These are phyloP conservation scores for Kodamaea laetipori DNA, from an alignment of 805 yeast genomes.

Conservation along the genomic window DNA sequence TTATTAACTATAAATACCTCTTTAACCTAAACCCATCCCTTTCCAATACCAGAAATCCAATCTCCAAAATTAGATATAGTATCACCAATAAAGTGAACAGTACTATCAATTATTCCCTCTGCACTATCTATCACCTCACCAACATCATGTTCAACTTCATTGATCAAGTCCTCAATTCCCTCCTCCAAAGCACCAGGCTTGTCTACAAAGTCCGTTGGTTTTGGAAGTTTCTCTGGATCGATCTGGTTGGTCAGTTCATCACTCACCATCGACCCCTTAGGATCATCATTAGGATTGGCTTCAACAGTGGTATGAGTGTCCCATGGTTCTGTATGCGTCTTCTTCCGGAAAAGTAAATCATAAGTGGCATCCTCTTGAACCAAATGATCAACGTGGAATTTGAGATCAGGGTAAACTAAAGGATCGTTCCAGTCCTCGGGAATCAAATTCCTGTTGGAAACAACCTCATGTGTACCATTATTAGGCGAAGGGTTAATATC, in stretches of 20 bases:
- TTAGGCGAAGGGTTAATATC: constrained; percentile 52
- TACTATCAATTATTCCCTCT: neutral
- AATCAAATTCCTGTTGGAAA: constrained; percentile 33
- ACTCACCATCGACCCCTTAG: constrained; percentile 24
- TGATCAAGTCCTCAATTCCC: neutral
- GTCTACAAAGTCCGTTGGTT: constrained; percentile 28
- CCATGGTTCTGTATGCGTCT: constrained; percentile 4
- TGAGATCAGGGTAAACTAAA: constrained; percentile 51
- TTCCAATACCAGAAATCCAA: constrained; percentile 1
- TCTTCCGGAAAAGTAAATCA: constrained; percentile 36
- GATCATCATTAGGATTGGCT: constrained; percentile 26
- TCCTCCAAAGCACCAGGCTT: neutral
- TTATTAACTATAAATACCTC: no score
- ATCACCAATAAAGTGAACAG: neutral
- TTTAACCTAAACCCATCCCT: no score
- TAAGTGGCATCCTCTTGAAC: constrained; percentile 51
- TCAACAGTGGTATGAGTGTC: constrained; percentile 18
- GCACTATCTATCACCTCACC: neutral
- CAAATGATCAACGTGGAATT: constrained; percentile 46
- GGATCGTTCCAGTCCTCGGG: constrained; percentile 51
- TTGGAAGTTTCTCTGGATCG: constrained; percentile 23
- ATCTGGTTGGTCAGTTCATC: constrained; percentile 26
- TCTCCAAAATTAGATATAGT: neutral
- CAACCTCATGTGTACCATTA: constrained; percentile 50
- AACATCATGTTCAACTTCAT: neutral